Evolutionary conservation across 495 filamentous ascomycete species (phyloP), one percentile per base, ranked within the genome.

Genomic region (Cercophora sp.): DNA sequence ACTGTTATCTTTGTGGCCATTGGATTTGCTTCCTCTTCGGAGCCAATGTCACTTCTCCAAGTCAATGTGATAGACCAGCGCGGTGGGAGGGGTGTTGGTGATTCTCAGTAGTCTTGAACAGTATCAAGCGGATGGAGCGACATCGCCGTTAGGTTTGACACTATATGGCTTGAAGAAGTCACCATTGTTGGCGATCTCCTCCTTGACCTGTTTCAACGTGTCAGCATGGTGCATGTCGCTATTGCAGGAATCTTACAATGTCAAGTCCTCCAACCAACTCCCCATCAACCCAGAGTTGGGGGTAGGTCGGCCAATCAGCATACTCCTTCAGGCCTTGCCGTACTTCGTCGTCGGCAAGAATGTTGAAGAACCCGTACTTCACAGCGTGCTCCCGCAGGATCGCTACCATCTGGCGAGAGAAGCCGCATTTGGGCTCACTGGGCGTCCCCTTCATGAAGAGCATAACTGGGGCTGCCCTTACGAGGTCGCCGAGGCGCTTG

Each of bases 311-410:
- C 93, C 93, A 97, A 40, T 96, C 92, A 9, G 90, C 88, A 68
- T 86, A 96, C 65, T 86, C 84, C 79, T 97, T 99, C 61, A 99
- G 69, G 4, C 93, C 93, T 72, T 97, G 91, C 31, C 93, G 79
- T 15, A 99, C 94, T 58, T 96, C 93, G 61, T 99, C 93, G 69
- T 99, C 93, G 56, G 93, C 93, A 48, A 99, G 71, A 56, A 95
- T 97, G 63, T 99, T 97, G 73, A 99, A 99, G 78, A 97, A 97
- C 5, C 93, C 94, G 70, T 97, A 99, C 65, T 92, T 87, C 31
- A 99, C 86, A 44, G 85, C 85, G 52, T 85, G 82, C 74, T 96
- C 91, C 51, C 93, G 82, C 51, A 97, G 72, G 29, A 97, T 76
- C 2, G 75, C 82, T 13, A 97, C 94, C 31, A 95, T 65, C 71